Evolutionary conservation across 2,329 filamentous ascomycete species (phyloP).

Genomic region (Aurifilum marmelostoma): DNA sequence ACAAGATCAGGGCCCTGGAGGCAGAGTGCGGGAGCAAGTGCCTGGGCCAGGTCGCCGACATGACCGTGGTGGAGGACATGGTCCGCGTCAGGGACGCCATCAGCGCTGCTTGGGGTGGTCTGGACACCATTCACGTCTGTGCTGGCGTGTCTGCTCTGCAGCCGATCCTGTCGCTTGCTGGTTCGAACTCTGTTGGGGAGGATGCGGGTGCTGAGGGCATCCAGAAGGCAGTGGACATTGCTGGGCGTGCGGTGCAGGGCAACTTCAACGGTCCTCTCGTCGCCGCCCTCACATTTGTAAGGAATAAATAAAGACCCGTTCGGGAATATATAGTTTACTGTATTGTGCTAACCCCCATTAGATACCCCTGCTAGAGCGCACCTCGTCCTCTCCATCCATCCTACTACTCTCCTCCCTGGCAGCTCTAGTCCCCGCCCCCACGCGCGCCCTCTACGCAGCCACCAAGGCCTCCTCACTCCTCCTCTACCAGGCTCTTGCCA

Average conservation of each 20-base stretch:
- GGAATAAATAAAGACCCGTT: background rate
- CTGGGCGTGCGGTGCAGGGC: conserved; percentile 34
- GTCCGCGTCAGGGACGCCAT: conserved; percentile 34
- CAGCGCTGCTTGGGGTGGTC: conserved; percentile 35
- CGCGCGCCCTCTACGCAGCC: conserved; percentile 39
- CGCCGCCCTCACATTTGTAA: conserved; percentile 36
- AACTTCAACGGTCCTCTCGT: conserved; percentile 39
- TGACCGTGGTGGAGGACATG: conserved; percentile 36
- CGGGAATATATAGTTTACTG: too few relatives aligned
- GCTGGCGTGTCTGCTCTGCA: conserved; percentile 41
- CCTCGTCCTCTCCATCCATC: conserved; percentile 32
- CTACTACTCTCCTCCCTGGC: conserved; percentile 27
- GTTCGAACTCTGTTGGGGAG: conserved; percentile 26
- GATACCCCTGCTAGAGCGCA: conserved; percentile 38
- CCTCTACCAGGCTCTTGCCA: conserved; percentile 40
- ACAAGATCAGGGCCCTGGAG: conserved; percentile 34
- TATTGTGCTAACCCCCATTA: background rate
- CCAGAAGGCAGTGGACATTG: conserved; percentile 33
- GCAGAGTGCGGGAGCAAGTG: conserved; percentile 36
- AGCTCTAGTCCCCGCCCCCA: conserved; percentile 40
- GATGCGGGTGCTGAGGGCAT: conserved; percentile 34
- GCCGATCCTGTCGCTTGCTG: conserved; percentile 38
- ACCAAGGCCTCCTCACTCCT: conserved; percentile 41
- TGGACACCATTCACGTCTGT: conserved; percentile 39
- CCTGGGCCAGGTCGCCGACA: conserved; percentile 36